Evolutionary conservation across 1,284 basidiomycete species (phyloP).

Genomic region (Vanrija pseudolonga): DNA sequence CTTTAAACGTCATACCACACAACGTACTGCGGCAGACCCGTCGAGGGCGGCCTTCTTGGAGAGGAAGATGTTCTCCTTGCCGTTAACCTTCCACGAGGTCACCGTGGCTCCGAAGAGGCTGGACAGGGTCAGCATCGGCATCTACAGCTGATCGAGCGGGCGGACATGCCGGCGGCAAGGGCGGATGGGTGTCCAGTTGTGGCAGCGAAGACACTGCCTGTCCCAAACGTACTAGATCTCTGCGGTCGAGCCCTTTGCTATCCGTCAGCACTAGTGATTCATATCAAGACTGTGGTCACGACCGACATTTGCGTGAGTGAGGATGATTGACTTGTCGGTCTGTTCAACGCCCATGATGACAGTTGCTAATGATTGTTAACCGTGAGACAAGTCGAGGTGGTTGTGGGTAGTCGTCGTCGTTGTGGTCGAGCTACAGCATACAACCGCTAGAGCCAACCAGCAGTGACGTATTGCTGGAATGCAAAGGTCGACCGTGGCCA

Average conservation of each 20-base stretch:
- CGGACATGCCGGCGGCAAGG: constrained; percentile 35
- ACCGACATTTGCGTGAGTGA: constrained; percentile 40
- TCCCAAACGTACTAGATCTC: constrained; percentile 55
- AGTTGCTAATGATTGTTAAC: neutral
- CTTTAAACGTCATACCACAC: neutral
- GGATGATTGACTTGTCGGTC: constrained; percentile 37
- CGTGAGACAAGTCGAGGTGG: neutral
- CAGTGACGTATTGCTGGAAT: too few species aligned
- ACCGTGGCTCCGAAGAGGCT: constrained; percentile 71
- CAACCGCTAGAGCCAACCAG: too few species aligned
- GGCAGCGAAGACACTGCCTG: neutral
- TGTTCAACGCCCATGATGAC: constrained; percentile 43
- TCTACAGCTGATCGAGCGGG: too few species aligned
- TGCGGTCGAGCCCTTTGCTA: constrained; percentile 61
- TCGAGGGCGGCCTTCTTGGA: constrained; percentile 75
- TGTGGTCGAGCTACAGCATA: neutral
- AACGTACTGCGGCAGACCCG: constrained; percentile 59
- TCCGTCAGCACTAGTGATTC: neutral
- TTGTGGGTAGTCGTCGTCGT: neutral
- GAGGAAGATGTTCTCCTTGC: constrained; percentile 68
- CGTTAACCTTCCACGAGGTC: constrained; percentile 50
- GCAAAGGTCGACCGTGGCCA: too few species aligned
- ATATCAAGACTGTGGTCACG: neutral
- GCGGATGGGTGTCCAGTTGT: neutral
- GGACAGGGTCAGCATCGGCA: neutral